Conservation (phyloP, 106 monocot genomes). For the Dioscorea alata region DNA sequence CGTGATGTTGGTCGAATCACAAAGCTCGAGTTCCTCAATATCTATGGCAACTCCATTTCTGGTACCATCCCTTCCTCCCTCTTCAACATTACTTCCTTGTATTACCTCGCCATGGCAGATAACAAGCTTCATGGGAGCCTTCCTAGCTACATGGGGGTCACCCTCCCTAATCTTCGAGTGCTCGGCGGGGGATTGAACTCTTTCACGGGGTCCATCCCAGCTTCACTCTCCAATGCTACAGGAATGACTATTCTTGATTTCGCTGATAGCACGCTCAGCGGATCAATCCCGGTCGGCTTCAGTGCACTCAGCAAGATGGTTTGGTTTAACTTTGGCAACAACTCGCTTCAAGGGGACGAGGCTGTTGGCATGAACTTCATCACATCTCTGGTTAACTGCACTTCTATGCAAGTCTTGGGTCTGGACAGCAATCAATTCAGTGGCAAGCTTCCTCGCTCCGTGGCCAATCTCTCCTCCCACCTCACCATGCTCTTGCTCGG, state of each 20-base stretch:
- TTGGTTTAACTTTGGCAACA: neutral
- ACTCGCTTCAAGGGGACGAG: neutral
- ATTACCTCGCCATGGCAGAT: neutral
- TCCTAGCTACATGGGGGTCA: neutral
- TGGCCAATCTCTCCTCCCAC: neutral
- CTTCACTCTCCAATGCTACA: neutral
- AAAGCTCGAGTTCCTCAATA: neutral
- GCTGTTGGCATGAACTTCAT: constrained; percentile 1
- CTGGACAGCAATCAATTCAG: neutral
- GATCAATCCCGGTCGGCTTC: neutral
- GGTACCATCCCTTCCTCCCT: neutral
- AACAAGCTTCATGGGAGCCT: constrained; percentile 3
- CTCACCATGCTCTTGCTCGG: neutral
- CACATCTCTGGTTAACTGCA: constrained; percentile 9
- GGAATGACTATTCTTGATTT: neutral
- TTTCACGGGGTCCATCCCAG: neutral
- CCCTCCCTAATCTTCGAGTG: neutral
- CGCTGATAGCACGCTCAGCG: neutral
- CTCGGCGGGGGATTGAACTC: neutral
- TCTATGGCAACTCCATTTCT: neutral
- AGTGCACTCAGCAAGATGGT: neutral
- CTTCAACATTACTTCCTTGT: neutral
- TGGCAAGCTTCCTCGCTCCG: neutral
- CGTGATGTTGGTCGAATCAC: neutral
- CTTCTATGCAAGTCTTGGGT: neutral